Conservation (phyloP, 2,329 filamentous ascomycete genomes). For the Pyricularia sp. region DNA sequence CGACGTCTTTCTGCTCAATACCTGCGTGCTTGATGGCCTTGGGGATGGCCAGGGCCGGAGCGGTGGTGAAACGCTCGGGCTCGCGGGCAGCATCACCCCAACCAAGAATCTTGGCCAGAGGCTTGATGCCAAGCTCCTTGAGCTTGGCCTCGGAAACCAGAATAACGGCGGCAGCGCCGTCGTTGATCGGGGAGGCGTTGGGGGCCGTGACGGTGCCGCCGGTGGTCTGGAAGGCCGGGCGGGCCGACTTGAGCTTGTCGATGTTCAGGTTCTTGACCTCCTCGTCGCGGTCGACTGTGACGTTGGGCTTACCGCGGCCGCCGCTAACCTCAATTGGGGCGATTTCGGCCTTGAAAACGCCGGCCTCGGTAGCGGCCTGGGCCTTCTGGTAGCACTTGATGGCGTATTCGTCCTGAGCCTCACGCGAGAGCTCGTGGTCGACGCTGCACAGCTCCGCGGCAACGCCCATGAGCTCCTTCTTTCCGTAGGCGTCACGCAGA, state of each 20-base stretch:
- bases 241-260: conserved; percentile 73
- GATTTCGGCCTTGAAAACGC: conserved; percentile 76
- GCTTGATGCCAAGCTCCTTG: conserved; percentile 81
- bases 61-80: conserved; percentile 90
- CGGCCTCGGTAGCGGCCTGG: conserved; percentile 68
- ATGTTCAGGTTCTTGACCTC: conserved; percentile 90
- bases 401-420: conserved; percentile 89
- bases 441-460: conserved; percentile 81
- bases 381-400: conserved; percentile 92
- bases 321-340: conserved; percentile 77
- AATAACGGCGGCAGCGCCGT: conserved; percentile 84
- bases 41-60: conserved; percentile 85
- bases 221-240: conserved; percentile 67
- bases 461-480: conserved; percentile 94
- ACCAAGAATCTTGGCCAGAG: conserved; percentile 89
- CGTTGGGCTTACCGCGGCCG: conserved; percentile 76
- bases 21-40: conserved; percentile 95
- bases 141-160: conserved; percentile 90
- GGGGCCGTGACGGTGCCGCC: conserved; percentile 86
- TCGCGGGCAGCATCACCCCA: conserved; percentile 91
- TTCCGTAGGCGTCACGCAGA: conserved; percentile 79
- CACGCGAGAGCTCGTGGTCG: conserved; percentile 69
- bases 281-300: conserved; percentile 74
- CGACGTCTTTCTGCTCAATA: conserved; percentile 61
- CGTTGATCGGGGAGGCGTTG: conserved; percentile 92